Percentiles rank a stretch among this genome's conserved stretches.
phyloP scores from a whole-genome alignment of 192 early-diverging fungal genomes.

The Funneliformis mosseae region DNA sequence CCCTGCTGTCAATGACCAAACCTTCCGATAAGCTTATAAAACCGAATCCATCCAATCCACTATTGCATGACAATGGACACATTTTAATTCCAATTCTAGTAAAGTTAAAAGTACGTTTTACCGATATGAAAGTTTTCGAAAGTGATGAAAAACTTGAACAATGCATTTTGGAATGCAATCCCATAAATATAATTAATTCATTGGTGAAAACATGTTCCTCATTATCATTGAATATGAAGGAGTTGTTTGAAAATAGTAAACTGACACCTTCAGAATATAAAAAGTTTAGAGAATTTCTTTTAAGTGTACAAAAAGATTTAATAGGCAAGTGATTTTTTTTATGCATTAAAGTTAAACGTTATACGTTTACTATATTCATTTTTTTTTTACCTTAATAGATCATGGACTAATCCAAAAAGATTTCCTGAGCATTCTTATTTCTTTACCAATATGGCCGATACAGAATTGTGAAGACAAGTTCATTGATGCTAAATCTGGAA shows the following conservation, averaged over 20 bases:
- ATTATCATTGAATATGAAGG: no score
- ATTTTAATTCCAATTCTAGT: not conserved
- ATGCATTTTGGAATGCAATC: not conserved
- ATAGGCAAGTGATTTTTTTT: no score
- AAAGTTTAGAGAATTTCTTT: no score
- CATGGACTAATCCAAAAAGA: no score
- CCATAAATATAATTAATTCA: not conserved
- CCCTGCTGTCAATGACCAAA: not conserved
- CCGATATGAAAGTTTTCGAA: not conserved
- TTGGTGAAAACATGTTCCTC: no score
- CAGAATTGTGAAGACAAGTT: not conserved
- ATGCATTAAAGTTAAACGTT: no score
- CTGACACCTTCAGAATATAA: no score
- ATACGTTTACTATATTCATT: no score
- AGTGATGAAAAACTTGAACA: not conserved
- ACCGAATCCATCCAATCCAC: not conserved
- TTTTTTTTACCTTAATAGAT: not conserved
- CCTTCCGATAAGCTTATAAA: not conserved
- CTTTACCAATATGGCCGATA: slow-evolving; percentile 1
- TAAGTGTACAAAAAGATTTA: no score
- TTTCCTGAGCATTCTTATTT: not conserved
- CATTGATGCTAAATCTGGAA: not conserved
- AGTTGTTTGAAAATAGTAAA: no score
- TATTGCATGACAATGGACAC: not conserved
- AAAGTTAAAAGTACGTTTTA: not conserved